Base-by-base conservation (phyloP, 2,329 filamentous ascomycete species). In the Neofusicoccum ribis region DNA sequence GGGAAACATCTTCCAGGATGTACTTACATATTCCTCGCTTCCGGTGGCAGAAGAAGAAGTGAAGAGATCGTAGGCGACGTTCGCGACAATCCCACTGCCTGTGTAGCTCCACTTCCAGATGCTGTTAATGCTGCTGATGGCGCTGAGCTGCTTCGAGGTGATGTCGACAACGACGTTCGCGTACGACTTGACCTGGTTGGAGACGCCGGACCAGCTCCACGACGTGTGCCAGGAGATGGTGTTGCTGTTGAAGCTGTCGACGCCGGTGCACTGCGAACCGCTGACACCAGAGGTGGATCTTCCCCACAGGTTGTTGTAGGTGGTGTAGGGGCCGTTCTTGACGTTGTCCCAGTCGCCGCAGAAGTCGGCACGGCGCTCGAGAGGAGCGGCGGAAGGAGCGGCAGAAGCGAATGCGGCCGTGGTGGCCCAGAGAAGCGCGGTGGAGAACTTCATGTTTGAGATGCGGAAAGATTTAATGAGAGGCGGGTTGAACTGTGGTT, bases 1-100 rank as follows among this genome's bases (percentile, higher is more conserved):
- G 3, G 23, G 23, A 23, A 23, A 23, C 3, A 2, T 17, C 15
- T 8, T 15, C 15, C 7, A 44, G 43, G 43, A n/a, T 8, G 8
- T 12, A 44, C 54, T 43, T 59, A 59, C 54, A 20, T 47, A 60
- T 39, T 60, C 41, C 56, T 89, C 88, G 70, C 85, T 88, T 69
- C 85, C 79, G 15, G 80, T 72, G 47, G 69, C 72, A 43, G 78
- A 80, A 37, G 76, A 75, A 0, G 84, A 79, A 15, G 86, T 86
- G 77, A 89, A 89, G 63, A 89, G 74, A 71, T 89, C 86, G 70
- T 87, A 89, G 15, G 86, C 80, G 14, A 89, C 86, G 70, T 89
- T 82, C 58, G 85, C 84, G 36, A 85, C 77, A 59, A 88, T 73
- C 63, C 66, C 67, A 60, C 74, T 78, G 66, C 81, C 83, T 31